A percentile compares a stretch with the other conserved stretches of the same genome.
phyloP scores from a whole-genome alignment of 257 asterid genomes.

The Solanum clarkiae region DNA sequence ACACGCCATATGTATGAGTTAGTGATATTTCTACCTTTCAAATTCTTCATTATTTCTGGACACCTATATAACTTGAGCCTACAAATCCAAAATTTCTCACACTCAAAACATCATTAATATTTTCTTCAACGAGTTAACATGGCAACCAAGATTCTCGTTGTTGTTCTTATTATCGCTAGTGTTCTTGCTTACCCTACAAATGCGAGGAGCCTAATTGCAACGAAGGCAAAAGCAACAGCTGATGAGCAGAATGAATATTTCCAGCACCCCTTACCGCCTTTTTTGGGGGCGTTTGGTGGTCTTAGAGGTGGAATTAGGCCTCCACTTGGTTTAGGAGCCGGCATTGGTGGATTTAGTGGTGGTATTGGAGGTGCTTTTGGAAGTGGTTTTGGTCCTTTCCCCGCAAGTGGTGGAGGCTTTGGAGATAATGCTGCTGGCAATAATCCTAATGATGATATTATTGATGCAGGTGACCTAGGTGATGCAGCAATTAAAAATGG shows the following conservation, averaged over 20 bases:
- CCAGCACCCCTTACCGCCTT: slow-evolving; percentile 12
- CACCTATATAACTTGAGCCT: background rate
- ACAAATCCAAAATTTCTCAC: background rate
- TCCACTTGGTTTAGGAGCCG: slow-evolving; percentile 3
- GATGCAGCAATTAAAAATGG: background rate
- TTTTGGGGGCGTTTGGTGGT: slow-evolving; percentile 2
- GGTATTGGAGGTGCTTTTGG: slow-evolving; percentile 1
- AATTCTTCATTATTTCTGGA: background rate
- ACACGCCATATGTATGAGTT: background rate
- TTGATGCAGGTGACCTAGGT: background rate
- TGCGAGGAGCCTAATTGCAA: background rate
- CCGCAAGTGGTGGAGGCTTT: background rate
- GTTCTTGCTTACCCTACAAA: background rate
- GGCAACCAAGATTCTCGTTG: slow-evolving; percentile 4
- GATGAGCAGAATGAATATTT: slow-evolving; percentile 13
- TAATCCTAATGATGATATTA: background rate
- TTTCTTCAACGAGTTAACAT: background rate
- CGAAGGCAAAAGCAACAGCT: background rate
- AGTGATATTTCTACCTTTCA: background rate
- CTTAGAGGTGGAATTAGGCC: background rate
- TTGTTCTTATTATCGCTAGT: background rate
- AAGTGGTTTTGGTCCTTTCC: background rate
- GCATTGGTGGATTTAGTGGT: background rate
- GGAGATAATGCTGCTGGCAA: background rate
- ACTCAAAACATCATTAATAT: background rate